Evolutionary conservation across 2,329 filamentous ascomycete genomes (phyloP), one percentile per base, ranked within the genome.

Genomic region (Penicillium sp.): DNA sequence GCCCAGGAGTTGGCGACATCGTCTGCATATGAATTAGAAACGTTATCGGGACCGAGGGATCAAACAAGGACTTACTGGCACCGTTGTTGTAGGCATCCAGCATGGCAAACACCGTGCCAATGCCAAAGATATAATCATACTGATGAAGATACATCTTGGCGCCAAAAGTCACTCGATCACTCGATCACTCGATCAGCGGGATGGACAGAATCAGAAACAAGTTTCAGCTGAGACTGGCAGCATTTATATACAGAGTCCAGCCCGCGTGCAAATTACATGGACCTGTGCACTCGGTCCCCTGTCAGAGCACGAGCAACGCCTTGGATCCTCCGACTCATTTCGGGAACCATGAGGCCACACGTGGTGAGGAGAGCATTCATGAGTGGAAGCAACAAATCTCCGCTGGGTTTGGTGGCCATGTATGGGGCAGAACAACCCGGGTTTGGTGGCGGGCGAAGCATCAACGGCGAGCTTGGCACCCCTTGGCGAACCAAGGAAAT

Each of bases 1-100:
- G 84, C 84, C 81, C 83, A 89, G 34, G 84, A 71, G 67, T 90
- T 90, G 57, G 85, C 84, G 40, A 90, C 84, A 82, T 89, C 85
- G 65, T 88, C 58, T 61, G 4, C 3, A 13, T 31, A 26, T 15
- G 8, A 12, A 13, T 37, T 32, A 32, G 29, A 18, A n/a, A n/a
- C n/a, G n/a, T n/a, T n/a, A n/a, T n/a, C n/a, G n/a, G n/a, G n/a
- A n/a, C n/a, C n/a, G n/a, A n/a, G n/a, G n/a, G n/a, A n/a, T n/a
- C n/a, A n/a, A n/a, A n/a, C n/a, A n/a, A n/a, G n/a, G n/a, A 76
- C 79, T 66, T 68, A 85, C 81, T 85, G 54, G 82, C 82, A 62
- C 82, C 82, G 62, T 85, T 86, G 74, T 86, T 86, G 74, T 72
- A 85, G 44, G 82, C 82, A 66, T 86, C 82, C 32, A 86, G 77